Evolutionary conservation across 805 yeast genomes (phyloP), one percentile per base, ranked within the genome.

Genomic region (Wickerhamiella occidentalis): DNA sequence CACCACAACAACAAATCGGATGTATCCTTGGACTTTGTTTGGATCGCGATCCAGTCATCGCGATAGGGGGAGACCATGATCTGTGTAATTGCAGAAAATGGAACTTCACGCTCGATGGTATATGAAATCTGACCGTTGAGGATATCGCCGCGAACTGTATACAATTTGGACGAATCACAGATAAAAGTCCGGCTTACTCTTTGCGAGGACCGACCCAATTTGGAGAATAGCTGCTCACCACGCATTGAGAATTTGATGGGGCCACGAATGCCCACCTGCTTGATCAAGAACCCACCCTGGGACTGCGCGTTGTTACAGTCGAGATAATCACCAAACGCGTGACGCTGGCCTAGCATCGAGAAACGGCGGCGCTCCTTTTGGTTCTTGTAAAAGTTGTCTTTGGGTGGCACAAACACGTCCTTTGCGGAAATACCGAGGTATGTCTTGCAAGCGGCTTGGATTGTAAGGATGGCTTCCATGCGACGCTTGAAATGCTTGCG

Each of bases 291-390:
- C 26, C 80, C 77, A 48, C 98, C 98, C 62, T 64, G 76, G 3
- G 85, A 78, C 40, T 84, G 85, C 21, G 74, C 63, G 56, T 80
- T 84, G 66, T 86, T 88, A 60, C 95, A 83, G 13, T 80, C 85
- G 53, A 92, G 68, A 58, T 92, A 92, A 64, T 92, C 98, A n/a
- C 97, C 98, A 80, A 83, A 76, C 57, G 76, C 94, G 6, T 90
- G 81, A 58, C 98, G 76, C 48, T 80, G 82, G 0, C 97, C 97
- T 38, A 87, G 65, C 61, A 92, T 68, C 23, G 95, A 84, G 75
- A 87, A 75, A 46, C 92, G 69, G 61, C 98, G 78, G 68, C 98
- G 83, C 63, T 92, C 92, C 61, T 92, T 92, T 59, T 83, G 74
- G 29, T 81, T 80, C 19, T 73, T 79, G 42, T 88, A 69, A 36